Conservation (phyloP, 108 stramenopile genomes). For the Skeletonema menzelii region DNA sequence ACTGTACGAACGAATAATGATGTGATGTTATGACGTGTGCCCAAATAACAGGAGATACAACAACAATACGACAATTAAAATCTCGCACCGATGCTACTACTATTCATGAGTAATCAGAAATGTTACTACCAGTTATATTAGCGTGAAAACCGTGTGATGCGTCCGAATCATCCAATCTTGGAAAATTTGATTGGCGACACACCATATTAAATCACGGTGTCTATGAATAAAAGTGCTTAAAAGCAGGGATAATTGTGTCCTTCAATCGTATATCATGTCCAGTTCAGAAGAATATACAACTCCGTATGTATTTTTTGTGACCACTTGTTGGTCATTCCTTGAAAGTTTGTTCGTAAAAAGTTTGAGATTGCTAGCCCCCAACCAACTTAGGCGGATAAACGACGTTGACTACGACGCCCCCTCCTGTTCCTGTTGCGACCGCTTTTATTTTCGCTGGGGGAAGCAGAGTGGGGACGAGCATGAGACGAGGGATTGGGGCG, state of each 20-base stretch:
- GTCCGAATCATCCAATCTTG: no score
- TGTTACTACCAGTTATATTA: not conserved
- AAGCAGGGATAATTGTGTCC: no score
- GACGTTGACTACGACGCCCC: not conserved
- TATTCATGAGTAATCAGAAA: not conserved
- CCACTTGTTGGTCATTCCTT: no score
- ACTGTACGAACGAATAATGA: not conserved
- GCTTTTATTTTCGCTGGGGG: not conserved
- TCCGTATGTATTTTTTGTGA: no score
- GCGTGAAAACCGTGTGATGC: not conserved
- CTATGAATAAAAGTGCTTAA: no score
- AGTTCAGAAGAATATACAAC: no score
- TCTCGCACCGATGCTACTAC: not conserved
- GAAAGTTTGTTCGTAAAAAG: no score
- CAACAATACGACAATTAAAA: not conserved
- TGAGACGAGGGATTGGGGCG: no score
- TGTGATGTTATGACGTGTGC: not conserved
- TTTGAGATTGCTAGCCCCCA: no score
- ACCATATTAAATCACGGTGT: not conserved
- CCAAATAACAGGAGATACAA: not conserved
- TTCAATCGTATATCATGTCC: no score
- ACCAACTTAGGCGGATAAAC: no score
- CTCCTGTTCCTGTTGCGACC: not conserved
- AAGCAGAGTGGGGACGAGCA: not conserved
- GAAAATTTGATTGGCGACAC: not conserved